Base-by-base conservation (phyloP, 768 basidiomycete genomes). In the Lepiota venenata region DNA sequence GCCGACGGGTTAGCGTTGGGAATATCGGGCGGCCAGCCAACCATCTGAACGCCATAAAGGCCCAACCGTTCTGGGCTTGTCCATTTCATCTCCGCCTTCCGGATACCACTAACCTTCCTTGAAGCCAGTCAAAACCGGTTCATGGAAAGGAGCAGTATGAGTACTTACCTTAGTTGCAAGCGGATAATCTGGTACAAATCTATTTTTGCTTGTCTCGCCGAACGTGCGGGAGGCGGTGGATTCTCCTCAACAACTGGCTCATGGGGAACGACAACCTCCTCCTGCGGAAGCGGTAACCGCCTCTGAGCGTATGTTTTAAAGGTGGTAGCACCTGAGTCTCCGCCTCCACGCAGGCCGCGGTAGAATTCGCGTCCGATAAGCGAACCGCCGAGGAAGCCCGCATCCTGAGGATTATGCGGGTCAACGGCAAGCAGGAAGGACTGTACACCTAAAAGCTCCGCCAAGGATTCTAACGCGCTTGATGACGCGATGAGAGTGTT, bases 11-110 rank as follows among this genome's bases (percentile, higher is more conserved):
- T 88, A 58, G 79, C 78, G 20, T 70, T 65, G 6, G 84, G 84
- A 20, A 88, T 74, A 27, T 69, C 69, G 20, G 73, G 56, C 9
- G 86, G 86, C 86, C 86, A 88, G 39, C 86, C 86, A 12, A 80
- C 71, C 42, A 87, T 65, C 50, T 72, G 76, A 29, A 88, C 81
- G 9, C 81, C 82, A 58, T 85, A 87, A 5, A 70, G 60, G 58
- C 74, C 70, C 47, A 88, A 64, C 41, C 79, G 74, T 21, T 81
- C 77, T 47, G 79, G 85, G 62, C 84, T 85, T 8, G 82, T 81
- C 86, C 86, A 88, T 64, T 83, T 87, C 86, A 88, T 88, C 60
- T 88, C 86, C 18, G 86, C 85, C 50, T 74, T 82, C 10, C 81
- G 82, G 16, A 81, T 66, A 7, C 84, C 84, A 58, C 81, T 83